Evolutionary conservation across 768 basidiomycete genomes (phyloP), one percentile per base, ranked within the genome.

Genomic region (Hemileccinum rubropunctum): DNA sequence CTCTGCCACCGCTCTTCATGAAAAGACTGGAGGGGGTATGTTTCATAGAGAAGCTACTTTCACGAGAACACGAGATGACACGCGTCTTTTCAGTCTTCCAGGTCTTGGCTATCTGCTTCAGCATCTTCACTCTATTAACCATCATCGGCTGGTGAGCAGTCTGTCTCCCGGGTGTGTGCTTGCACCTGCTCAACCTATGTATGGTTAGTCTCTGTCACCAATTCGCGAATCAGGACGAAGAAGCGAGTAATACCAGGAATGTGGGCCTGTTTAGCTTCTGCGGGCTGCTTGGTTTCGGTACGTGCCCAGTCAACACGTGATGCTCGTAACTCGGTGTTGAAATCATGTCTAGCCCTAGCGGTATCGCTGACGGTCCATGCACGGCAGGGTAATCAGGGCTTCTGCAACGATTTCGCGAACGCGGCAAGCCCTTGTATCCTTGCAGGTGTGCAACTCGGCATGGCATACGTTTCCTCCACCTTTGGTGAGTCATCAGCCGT

Each of bases 381-480:
- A 27, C 61, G 56, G 21, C 61, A 56, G 14, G 58, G 47, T 10
- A 21, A 10, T 13, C 45, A 50, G n/a, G 52, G 48, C 32, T 58
- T 71, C 23, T 68, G 67, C 56, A 49, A 50, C 4, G 69, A 73
- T 45, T 68, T 73, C 18, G 52, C 52, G 33, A 50, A 56, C 1
- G 30, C 57, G 12, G 28, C 41, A 0, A 45, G 62, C 47, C 48
- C 67, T 5, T 66, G 67, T 23, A 39, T 51, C 13, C 47, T 47
- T 12, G 64, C 64, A 2, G 47, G 53, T 12, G 54, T 59, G 3
- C 53, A 71, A 4, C 54, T 71, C 21, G 54, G 47, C 18, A 26
- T 72, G 50, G 67, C 68, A 15, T 73, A 67, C 26, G 33, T 63
- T n/a, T 45, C 61, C 11, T 50, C 63, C 15, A 23, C 58, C 36